phyloP scores from a whole-genome alignment of 2,329 filamentous ascomycete genomes.

The Curvularia spicifera region DNA sequence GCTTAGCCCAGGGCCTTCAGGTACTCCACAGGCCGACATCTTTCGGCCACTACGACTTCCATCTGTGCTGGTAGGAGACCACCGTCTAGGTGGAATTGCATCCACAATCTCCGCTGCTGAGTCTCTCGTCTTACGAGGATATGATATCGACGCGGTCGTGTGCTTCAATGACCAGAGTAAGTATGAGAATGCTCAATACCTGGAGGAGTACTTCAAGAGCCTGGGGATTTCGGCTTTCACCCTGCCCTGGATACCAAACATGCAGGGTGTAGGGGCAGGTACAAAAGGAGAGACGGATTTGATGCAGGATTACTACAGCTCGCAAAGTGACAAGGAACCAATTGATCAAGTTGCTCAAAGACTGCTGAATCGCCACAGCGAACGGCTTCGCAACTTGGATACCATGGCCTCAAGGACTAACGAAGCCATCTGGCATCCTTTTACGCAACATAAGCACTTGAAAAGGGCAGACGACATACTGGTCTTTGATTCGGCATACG shows the following conservation, averaged over 20 bases:
- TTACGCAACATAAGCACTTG: conserved; percentile 76
- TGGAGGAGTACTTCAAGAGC: conserved; percentile 70
- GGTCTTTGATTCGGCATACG: conserved; percentile 79
- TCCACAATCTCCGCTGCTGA: conserved; percentile 82
- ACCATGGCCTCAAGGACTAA: conserved; percentile 66
- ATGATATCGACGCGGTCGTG: conserved; percentile 73
- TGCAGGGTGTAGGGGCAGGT: conserved; percentile 34
- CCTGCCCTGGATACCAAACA: conserved; percentile 64
- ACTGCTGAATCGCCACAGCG: conserved; percentile 61
- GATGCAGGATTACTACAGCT: conserved; percentile 70
- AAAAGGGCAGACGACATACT: conserved; percentile 68
- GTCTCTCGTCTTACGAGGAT: conserved; percentile 76
- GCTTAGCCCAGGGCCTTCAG: conserved; percentile 78
- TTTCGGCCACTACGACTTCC: conserved; percentile 78
- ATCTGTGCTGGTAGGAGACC: conserved; percentile 75
- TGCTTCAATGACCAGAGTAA: conserved; percentile 68
- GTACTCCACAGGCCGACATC: conserved; percentile 77
- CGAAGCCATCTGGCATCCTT: conserved; percentile 78
- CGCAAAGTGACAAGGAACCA: conserved; percentile 43
- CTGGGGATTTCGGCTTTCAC: conserved; percentile 63
- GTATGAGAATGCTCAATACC: conserved; percentile 72
- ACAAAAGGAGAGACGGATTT: conserved; percentile 58
- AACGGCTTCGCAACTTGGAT: conserved; percentile 65
- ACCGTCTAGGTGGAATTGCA: conserved; percentile 78
- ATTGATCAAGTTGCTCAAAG: conserved; percentile 57